Percentiles rank a stretch among this genome's conserved stretches.
Conservation (phyloP, 192 early-diverging fungal genomes). For the Mortierella alpina region DNA sequence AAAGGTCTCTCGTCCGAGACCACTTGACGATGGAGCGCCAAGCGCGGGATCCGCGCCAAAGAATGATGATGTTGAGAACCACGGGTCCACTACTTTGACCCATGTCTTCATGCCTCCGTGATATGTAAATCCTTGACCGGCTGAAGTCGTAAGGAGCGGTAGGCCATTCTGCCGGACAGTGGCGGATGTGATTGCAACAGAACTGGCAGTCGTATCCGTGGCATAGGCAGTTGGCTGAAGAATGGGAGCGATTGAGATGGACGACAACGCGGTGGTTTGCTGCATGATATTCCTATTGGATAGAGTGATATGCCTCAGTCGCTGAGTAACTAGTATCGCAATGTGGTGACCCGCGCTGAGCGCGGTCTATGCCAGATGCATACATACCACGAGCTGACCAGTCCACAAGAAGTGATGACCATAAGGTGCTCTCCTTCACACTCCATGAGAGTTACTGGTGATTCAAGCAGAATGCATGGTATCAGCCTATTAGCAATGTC, state of each 20-base stretch:
- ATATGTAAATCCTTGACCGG: constrained; percentile 72
- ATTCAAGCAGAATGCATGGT: constrained; percentile 73
- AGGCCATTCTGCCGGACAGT: constrained; percentile 70
- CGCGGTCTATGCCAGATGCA: neutral
- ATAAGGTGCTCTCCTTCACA: constrained; percentile 71
- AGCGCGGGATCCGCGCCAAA: constrained; percentile 43
- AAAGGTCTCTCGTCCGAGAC: constrained; percentile 16
- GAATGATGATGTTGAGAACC: constrained; percentile 64
- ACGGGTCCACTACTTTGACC: constrained; percentile 73
- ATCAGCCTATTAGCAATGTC: constrained; percentile 61
- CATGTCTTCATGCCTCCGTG: constrained; percentile 72
- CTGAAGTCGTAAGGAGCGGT: constrained; percentile 72
- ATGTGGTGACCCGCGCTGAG: neutral
- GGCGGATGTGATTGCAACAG: constrained; percentile 65
- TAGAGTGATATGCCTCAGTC: neutral
- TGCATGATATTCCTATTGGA: constrained; percentile 70
- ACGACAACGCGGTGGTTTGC: constrained; percentile 60
- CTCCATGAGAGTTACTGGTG: constrained; percentile 68
- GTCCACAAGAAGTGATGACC: constrained; percentile 70
- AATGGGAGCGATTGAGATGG: constrained; percentile 74
- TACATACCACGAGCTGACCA: constrained; percentile 74
- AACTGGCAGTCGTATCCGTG: constrained; percentile 32
- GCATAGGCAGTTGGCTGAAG: constrained; percentile 57
- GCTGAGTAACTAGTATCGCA: neutral
- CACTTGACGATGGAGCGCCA: neutral